phyloP scores from a whole-genome alignment of 257 asterid species.

The Solanum raphanifolium region DNA sequence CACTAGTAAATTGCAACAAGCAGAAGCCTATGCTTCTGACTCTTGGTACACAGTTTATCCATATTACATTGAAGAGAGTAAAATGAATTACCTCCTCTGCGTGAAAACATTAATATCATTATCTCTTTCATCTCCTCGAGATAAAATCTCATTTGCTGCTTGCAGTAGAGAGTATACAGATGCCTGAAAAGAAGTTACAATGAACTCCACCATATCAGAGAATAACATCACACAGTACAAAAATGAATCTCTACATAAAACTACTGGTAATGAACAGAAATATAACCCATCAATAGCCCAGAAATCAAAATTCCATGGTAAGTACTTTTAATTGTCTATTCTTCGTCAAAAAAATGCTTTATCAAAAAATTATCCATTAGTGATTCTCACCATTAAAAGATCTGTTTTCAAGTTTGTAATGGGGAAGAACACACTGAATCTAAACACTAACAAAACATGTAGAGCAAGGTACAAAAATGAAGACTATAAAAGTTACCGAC shows the following conservation, averaged over 20 bases:
- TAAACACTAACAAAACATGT: not conserved
- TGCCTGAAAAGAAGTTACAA: conserved; percentile 42
- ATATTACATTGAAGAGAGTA: not conserved
- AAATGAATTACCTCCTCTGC: conserved; percentile 57
- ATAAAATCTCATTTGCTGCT: conserved; percentile 81
- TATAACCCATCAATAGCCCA: not conserved
- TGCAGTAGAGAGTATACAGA: conserved; percentile 79
- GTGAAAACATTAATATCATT: conserved; percentile 71
- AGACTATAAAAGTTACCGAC: conserved; percentile 14
- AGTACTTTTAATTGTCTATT: not conserved
- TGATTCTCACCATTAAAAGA: not conserved
- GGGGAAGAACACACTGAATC: not conserved
- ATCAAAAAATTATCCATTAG: not conserved
- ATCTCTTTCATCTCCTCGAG: conserved; percentile 94
- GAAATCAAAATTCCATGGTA: not conserved
- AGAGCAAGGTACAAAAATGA: not conserved
- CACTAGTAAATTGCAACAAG: not conserved
- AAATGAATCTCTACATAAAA: not conserved
- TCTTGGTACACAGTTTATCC: not conserved
- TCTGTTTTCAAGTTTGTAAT: not conserved
- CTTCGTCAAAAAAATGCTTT: too few relatives aligned
- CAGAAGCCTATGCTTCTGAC: not conserved
- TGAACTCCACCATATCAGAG: not conserved
- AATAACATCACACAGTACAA: not conserved
- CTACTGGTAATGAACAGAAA: not conserved